Conservation (phyloP, 768 basidiomycete genomes). For the Auricularia auricula-judae region DNA sequence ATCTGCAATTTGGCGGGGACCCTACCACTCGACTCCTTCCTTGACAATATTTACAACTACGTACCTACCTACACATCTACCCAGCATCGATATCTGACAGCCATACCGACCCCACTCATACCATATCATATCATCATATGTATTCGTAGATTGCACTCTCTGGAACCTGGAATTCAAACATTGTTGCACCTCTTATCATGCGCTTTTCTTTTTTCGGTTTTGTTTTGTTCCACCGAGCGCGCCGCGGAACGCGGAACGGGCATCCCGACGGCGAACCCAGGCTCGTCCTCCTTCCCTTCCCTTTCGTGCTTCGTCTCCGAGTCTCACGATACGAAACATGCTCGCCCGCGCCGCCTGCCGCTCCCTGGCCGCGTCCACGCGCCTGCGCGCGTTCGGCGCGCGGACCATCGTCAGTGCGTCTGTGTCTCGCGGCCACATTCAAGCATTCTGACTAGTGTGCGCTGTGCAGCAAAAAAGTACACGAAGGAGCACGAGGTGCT, state of each 20-base stretch:
- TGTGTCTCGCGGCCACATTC: background rate
- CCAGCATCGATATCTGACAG: background rate
- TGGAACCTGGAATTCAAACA: no score
- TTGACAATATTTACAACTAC: background rate
- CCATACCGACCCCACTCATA: no score
- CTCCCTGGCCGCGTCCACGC: background rate
- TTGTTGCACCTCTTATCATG: no score
- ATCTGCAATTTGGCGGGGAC: background rate
- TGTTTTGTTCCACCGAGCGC: no score
- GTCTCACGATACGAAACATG: background rate
- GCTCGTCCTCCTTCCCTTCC: background rate
- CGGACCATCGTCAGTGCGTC: slow-evolving; percentile 13
- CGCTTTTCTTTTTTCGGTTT: no score
- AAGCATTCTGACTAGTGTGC: background rate
- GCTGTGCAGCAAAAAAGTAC: slow-evolving; percentile 55
- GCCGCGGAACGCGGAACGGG: no score
- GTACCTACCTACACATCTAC: background rate
- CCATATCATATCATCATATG: background rate
- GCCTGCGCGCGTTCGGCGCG: background rate
- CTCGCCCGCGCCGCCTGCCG: background rate
- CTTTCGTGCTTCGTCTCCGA: background rate
- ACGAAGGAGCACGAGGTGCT: slow-evolving; percentile 85
- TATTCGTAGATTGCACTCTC: background rate
- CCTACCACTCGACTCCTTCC: background rate
- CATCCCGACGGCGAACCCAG: background rate